Base-by-base conservation (phyloP, 192 early-diverging fungal genomes). In the Umbelopsis isabellina region DNA sequence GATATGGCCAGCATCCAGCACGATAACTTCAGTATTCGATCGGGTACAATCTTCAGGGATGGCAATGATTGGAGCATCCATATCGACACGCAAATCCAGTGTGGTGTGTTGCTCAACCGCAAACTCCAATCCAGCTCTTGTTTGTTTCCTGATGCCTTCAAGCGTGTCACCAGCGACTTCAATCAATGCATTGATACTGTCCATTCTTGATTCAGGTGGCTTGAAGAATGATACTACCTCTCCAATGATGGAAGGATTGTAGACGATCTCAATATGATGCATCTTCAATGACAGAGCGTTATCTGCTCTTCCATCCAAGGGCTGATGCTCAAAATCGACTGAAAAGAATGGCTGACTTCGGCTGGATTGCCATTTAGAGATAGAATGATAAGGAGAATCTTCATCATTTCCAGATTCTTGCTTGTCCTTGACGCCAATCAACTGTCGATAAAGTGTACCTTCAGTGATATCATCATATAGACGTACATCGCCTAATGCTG, bases 11-110 rank as follows among this genome's bases (percentile, higher is more conserved):
- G 93, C 93, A 77, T 99, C 97, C 20, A 99, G 75, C 2, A 97
- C 92, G 16, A 95, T 83, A 6, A 96, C 91, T 58, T 85, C 78
- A 18, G 91, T 76, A 51, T 89, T 77, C n/a, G 69, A 72, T 22
- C 78, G 70, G 1, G 81, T 84, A 74, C 84, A 87, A 52, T 87
- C 82, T 70, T 91, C 87, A 1, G 96, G 96, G 23, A 99, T 85
- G 18, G 97, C 84, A 82, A 99, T 89, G 49, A 98, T 92, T 2
- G 98, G 98, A 4, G 98, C 98, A 72, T 97, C 94, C 79, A 97
- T 89, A 69, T 99, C 97, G n/a, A 99, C 87, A 49, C 91, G 88
- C 11, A 98, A 79, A 80, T 97, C 94, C 2, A 96, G 72, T 2
- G 95, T 94, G 58, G 92, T 95, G 80, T 98, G 94, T 72, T 93